These are phyloP conservation scores for Rhodomyrtus tomentosa DNA, from an alignment of 345 rosid genomes.

Conservation along the genomic window DNA sequence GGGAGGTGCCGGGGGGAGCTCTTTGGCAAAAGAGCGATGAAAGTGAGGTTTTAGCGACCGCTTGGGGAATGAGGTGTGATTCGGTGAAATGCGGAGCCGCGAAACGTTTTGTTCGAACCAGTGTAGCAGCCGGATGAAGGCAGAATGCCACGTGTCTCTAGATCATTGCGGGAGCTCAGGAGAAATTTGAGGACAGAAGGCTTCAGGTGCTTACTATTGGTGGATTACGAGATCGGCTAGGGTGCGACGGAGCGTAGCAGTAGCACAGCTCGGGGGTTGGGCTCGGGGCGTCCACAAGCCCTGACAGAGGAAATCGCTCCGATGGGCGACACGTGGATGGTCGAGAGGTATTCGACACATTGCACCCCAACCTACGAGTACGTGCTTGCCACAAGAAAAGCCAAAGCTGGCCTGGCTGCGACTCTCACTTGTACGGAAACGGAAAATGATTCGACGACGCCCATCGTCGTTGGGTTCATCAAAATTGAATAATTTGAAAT, in stretches of 20 bases:
- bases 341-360: not conserved
- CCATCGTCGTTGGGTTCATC: not conserved
- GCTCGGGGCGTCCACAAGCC: not conserved
- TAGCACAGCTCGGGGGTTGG: not conserved
- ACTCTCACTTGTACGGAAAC: fast-evolving
- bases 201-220: not conserved
- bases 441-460: not conserved
- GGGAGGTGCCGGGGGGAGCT: not conserved
- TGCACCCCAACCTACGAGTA: not conserved
- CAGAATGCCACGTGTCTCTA: not conserved
- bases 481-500: not conserved
- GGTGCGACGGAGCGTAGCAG: not conserved
- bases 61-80: not conserved
- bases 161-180: not conserved
- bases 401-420: not conserved
- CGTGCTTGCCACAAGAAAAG: not conserved
- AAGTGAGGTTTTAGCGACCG: not conserved
- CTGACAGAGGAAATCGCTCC: not conserved
- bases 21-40: fast-evolving
- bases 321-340: not conserved
- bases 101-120: not conserved
- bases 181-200: not conserved
- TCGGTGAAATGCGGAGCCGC: not conserved
- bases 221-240: not conserved
- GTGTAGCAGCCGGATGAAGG: fast-evolving